A percentile compares a stretch with the other conserved stretches of the same genome.
Conservation (phyloP, 371 early-diverging fungal species). For the Sporodiniella umbellata region DNA sequence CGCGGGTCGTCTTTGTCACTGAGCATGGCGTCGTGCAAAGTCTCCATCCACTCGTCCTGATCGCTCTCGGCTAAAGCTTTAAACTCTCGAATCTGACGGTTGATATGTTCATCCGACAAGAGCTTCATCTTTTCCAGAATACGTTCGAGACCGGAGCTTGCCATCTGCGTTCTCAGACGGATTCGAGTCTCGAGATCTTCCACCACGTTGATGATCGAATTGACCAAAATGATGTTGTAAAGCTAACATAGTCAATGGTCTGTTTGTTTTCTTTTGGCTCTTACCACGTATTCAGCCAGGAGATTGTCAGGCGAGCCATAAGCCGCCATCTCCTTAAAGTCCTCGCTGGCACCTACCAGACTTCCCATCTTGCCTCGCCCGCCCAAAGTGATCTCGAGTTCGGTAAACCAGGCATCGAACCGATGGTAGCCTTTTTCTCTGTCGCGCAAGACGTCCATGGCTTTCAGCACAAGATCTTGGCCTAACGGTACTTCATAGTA, state of each 20-base stretch:
- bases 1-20: conserved; percentile 78
- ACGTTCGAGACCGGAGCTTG: conserved; percentile 66
- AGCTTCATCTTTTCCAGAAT: conserved; percentile 72
- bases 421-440: conserved; percentile 56
- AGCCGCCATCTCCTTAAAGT: conserved; percentile 61
- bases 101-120: conserved; percentile 65
- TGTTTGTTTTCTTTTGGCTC: conserved; percentile 1
- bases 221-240: conserved; percentile 79
- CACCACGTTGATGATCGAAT: conserved; percentile 75
- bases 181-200: conserved; percentile 76
- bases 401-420: conserved; percentile 79
- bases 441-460: conserved; percentile 59
- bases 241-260: conserved; percentile 27
- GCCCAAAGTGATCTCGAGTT: conserved; percentile 66
- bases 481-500: conserved; percentile 75
- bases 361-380: conserved; percentile 84
- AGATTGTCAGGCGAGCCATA: conserved; percentile 65
- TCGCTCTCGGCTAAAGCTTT: conserved; percentile 73
- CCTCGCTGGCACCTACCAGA: conserved; percentile 77
- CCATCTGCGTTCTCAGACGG: conserved; percentile 76
- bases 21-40: conserved; percentile 70
- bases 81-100: conserved; percentile 73
- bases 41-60: conserved; percentile 73
- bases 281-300: conserved; percentile 70
- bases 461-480: conserved; percentile 73